Conservation (phyloP, 192 early-diverging fungal genomes). For the Mortierella antarctica region DNA sequence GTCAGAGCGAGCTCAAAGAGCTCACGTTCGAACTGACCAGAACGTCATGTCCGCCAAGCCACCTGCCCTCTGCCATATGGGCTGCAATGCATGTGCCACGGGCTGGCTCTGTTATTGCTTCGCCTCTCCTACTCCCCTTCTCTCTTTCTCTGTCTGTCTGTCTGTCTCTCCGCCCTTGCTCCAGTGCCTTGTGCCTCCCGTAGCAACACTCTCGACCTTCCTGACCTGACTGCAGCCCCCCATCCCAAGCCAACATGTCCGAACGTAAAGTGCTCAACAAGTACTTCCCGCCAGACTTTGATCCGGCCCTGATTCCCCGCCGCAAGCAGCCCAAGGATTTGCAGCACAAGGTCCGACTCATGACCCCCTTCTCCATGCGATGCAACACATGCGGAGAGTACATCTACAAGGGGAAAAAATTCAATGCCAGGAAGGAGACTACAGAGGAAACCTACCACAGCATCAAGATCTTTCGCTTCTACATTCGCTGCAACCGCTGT, state of each 20-base stretch:
- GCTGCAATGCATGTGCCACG: too few relatives aligned
- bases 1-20: too few relatives aligned
- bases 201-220: too few relatives aligned
- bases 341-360: conserved; percentile 96
- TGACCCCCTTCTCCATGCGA: conserved; percentile 99
- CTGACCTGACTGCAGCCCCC: too few relatives aligned
- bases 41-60: too few relatives aligned
- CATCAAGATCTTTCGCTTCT: conserved; percentile 84
- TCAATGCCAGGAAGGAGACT: conserved; percentile 96
- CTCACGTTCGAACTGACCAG: too few relatives aligned
- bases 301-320: conserved; percentile 90
- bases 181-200: too few relatives aligned
- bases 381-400: conserved; percentile 97
- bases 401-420: conserved; percentile 98
- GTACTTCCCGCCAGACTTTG: conserved; percentile 98
- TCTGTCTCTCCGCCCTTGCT: too few relatives aligned
- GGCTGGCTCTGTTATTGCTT: too few relatives aligned
- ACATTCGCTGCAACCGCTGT: conserved; percentile 92
- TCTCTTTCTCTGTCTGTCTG: too few relatives aligned
- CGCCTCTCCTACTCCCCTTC: too few relatives aligned
- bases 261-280: conserved; percentile 94
- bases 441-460: conserved; percentile 77
- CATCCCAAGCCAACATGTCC: conserved; percentile 20
- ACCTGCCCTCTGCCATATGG: too few relatives aligned
- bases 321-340: conserved; percentile 83